Evolutionary conservation across 371 early-diverging fungal genomes (phyloP), one percentile per base, ranked within the genome.

Genomic region (Apophysomyces sp.): DNA sequence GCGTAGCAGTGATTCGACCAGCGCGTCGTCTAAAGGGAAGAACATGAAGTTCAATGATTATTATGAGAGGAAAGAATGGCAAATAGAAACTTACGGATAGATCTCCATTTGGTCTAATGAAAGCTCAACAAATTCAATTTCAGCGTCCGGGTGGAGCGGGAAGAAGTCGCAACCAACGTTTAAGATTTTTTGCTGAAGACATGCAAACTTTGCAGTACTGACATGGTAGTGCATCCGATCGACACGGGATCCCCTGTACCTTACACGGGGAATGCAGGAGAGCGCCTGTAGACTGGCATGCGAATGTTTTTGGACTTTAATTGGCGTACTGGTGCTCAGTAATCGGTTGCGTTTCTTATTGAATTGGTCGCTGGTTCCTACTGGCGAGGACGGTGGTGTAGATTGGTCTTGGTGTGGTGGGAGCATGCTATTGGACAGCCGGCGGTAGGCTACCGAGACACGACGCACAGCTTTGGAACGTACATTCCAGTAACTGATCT

Each of bases 61-160:
- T n/a, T n/a, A n/a, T n/a, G n/a, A n/a, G n/a, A n/a, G n/a, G n/a
- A n/a, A n/a, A n/a, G 37, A 15, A 18, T 12, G 18, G 39, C 49
- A 28, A 16, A 6, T 24, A 13, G 31, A 15, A 6, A 62, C 67
- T 65, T 73, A 73, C 77, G 77, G 73, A 40, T 71, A 76, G 0
- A 15, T 53, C 52, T 73, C 73, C 16, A 39, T 41, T 51, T 76
- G 77, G 27, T 73, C 73, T 28, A 76, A 27, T 29, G 58, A 67
- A 3, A 57, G 51, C 18, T 62, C 66, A 2, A 76, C 29, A 1
- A 32, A 36, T 9, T 44, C 54, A 51, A 73, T 57, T 2, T 7
- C 30, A 2, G 62, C 58, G 21, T 70, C 67, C 9, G 29, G 34
- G 24, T 67, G 53, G 1, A 76, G 21, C 12, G 60, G 49, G 3